Base-by-base conservation (phyloP, 805 yeast species). In the Kazachstania martiniae region DNA sequence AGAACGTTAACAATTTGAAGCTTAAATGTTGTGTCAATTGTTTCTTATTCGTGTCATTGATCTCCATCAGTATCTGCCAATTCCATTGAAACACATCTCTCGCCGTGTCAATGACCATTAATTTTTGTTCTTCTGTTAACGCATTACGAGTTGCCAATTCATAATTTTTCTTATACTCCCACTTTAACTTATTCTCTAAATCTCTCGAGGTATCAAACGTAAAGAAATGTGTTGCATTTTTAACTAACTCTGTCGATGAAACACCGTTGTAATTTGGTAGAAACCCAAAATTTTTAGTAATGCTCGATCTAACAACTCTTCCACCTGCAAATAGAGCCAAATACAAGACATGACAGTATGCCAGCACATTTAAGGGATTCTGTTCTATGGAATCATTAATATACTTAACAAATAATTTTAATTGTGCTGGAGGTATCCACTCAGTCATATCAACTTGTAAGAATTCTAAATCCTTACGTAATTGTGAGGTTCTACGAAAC, bases 301-400 rank as follows among this genome's bases (percentile, higher is more conserved):
- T 63, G 12, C 75, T 70, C 0, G 86, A 74, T 38, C 77, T 62
- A 72, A 84, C 67, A 21, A 83, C 64, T 40, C 76, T 65, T 12
- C 93, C 94, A 31, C 94, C 94, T 2, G 94, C 94, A 61, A 83
- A 83, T 31, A 83, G 66, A 0, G 91, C 94, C 49, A 83, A 60
- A 57, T 83, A 83, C 73, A 83, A 68, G 29, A 81, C 91, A 52
- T 83, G 94, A 62, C 84, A 72, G 55, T 83, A 83, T 4, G 94
- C 91, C 29, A 83, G 62, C 23, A 83, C 56, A 14, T 81, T 56
- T 43, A 79, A 72, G 6, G 94, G 94, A 47, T 77, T 76, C 28
- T 68, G 74, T 27, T 49, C 49, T 22, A 79, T 68, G 7, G 65
- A 66, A 29, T 58, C 51, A 24, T 62, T 58, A 35, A 83, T 79